Evolutionary conservation across 1,284 basidiomycete species (phyloP), one percentile per base, ranked within the genome.

Genomic region (Coriolopsis trogii): DNA sequence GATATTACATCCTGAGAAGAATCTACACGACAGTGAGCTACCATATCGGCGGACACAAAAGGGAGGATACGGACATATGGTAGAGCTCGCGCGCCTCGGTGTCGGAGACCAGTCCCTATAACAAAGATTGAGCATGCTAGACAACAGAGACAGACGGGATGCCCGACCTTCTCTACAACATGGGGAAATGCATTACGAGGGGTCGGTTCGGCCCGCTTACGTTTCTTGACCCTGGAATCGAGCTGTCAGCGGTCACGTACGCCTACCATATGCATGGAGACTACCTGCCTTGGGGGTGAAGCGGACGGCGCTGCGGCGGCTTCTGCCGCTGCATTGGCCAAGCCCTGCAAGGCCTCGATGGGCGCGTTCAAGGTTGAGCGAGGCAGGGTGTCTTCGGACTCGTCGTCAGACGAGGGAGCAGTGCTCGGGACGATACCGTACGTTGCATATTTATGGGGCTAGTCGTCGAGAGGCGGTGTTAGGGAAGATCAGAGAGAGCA

Each of bases 1-100:
- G 67, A 95, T 83, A 74, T 96, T 91, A 71, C 93, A 96, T 48
- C 94, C 94, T 49, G 89, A 87, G 75, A 96, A 96, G 79, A 97
- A 97, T 63, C 92, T 95, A 73, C 48, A 41, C 28, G 42, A 10
- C 15, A 12, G 41, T 47, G 29, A 44, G 42, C 25, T n/a, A n/a
- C 13, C n/a, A 34, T 15, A 4, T 9, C 8, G 30, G 10, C n/a
- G 16, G 16, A 31, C 1, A 18, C 8, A 18, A 13, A 29, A 6
- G 13, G 15, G 42, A 15, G 10, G 41, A 13, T 20, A 52, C 73
- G 68, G 72, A 90, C 88, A 92, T 91, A 70, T 90, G 85, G 70
- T 86, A 91, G 50, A 92, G 78, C 65, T 91, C 89, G 65, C 87
- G 81, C 51, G 89, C 89, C 72, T 92, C 89, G 33, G 74, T 67